phyloP scores from a whole-genome alignment of 2,329 filamentous ascomycete genomes.

The Diaporthe vexans region DNA sequence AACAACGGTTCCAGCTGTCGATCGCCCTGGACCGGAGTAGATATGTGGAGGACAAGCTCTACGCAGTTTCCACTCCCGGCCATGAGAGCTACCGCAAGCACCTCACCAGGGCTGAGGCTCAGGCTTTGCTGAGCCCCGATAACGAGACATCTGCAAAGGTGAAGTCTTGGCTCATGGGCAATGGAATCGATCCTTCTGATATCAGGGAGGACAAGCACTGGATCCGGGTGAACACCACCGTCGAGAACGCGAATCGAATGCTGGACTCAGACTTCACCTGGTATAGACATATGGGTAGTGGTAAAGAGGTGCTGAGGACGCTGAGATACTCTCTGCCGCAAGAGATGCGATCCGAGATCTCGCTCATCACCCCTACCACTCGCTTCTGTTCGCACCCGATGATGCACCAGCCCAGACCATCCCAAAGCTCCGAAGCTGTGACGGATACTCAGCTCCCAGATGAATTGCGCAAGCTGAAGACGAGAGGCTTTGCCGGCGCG shows the following conservation, averaged over 20 bases:
- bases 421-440: background rate
- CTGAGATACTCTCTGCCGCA: constrained; percentile 38
- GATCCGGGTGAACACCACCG: constrained; percentile 46
- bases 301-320: constrained; percentile 40
- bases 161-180: constrained; percentile 43
- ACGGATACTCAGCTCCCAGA: constrained; percentile 9
- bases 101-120: constrained; percentile 43
- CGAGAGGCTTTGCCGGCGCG: constrained; percentile 27
- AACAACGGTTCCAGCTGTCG: constrained; percentile 20
- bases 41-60: constrained; percentile 43
- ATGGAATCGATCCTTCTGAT: constrained; percentile 40
- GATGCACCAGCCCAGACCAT: constrained; percentile 17
- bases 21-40: constrained; percentile 33
- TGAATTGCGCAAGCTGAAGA: constrained; percentile 27
- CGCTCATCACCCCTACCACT: constrained; percentile 35
- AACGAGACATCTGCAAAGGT: constrained; percentile 41
- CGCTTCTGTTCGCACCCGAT: constrained; percentile 17
- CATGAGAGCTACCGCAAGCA: constrained; percentile 45
- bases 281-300: constrained; percentile 47
- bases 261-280: constrained; percentile 44
- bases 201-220: constrained; percentile 42
- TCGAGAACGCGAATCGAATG: constrained; percentile 47
- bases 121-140: constrained; percentile 43
- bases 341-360: constrained; percentile 28
- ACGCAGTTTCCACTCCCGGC: constrained; percentile 45